A percentile compares a stretch with the other conserved stretches of the same genome.
Conservation (phyloP, 805 yeast species). For the Brettanomyces bruxellensis region DNA sequence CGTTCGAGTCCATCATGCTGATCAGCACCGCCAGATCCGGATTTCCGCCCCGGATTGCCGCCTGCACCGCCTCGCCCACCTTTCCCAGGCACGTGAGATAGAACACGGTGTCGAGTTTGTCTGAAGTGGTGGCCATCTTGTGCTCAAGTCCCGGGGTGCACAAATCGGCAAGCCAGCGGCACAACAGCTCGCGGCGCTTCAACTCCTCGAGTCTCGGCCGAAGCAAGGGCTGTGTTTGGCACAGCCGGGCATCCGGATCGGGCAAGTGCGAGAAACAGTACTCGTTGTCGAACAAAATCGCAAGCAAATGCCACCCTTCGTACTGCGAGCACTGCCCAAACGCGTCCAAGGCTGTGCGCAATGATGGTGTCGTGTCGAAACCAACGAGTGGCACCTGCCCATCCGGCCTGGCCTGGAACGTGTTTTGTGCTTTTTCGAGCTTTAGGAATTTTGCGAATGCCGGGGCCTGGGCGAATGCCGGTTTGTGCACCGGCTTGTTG, state of each 20-base stretch:
- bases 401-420: conserved; percentile 4
- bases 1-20: conserved; percentile 65
- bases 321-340: conserved; percentile 13
- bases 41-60: conserved; percentile 54
- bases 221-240: conserved; percentile 5
- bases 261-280: conserved; percentile 11
- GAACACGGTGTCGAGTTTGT: conserved; percentile 40
- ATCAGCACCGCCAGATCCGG: conserved; percentile 63
- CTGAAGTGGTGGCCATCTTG: conserved; percentile 6
- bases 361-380: conserved; percentile 21
- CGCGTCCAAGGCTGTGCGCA: conserved; percentile 19
- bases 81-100: conserved; percentile 44
- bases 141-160: conserved; percentile 28
- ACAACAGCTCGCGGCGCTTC: conserved; percentile 36
- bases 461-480: conserved; percentile 3
- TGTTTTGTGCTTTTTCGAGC: conserved; percentile 7
- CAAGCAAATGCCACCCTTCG: conserved; percentile 45
- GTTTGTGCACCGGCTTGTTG: conserved; percentile 4
- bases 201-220: conserved; percentile 11
- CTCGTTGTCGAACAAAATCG: conserved; percentile 49
- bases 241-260: conserved; percentile 2
- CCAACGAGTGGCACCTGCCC: conserved; percentile 31
- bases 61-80: conserved; percentile 48
- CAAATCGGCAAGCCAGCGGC: conserved; percentile 47
- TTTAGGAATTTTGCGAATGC: conserved; percentile 7